Base-by-base conservation (phyloP, 192 early-diverging fungal species). In the Linnemannia exigua region DNA sequence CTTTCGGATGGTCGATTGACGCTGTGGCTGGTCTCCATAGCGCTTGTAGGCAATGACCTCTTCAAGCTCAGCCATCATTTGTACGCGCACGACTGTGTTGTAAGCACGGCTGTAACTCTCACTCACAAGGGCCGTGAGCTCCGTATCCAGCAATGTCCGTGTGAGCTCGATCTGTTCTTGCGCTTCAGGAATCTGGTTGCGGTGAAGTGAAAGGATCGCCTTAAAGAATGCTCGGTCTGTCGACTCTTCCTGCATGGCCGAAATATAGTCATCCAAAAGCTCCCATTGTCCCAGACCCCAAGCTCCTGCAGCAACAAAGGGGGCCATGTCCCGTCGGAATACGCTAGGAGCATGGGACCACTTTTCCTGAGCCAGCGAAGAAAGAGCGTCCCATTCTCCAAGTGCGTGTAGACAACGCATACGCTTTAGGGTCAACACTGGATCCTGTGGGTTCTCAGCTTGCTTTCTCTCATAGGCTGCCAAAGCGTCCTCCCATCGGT, bases 61-160 rank as follows among this genome's bases (percentile, higher is more conserved):
- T 80, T 99, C 98, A 48, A 99, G 88, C 82, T 99, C 98, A 0
- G 97, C 96, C 78, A 99, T 93, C 98, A 99, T 96, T 88, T 99
- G 98, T 71, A 97, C 96, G 22, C 96, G 94, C 25, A 99, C 97
- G 8, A 99, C 93, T 22, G 74, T 94, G 89, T 90, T 89, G 85
- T 99, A 99, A 0, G 97, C 95, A 44, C 98, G 94, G 81, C 93
- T 96, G 79, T 99, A 99, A 47, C 96, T 97, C 87, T 99, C 98
- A 11, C 96, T 93, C 36, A 98, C 92, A 33, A 97, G 87, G 5
- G 98, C 96, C 33, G 94, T 94, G 47, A 98, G 72, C 67, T 98
- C 95, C 5, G 94, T 95, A 72, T 97, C 96, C 35, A 99, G 77
- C 35, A 96, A 78, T 48, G 94, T 93, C 44, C 98, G 88, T 1